phyloP scores from a whole-genome alignment of 148 eudicot genomes.

The Selenicereus undatus region DNA sequence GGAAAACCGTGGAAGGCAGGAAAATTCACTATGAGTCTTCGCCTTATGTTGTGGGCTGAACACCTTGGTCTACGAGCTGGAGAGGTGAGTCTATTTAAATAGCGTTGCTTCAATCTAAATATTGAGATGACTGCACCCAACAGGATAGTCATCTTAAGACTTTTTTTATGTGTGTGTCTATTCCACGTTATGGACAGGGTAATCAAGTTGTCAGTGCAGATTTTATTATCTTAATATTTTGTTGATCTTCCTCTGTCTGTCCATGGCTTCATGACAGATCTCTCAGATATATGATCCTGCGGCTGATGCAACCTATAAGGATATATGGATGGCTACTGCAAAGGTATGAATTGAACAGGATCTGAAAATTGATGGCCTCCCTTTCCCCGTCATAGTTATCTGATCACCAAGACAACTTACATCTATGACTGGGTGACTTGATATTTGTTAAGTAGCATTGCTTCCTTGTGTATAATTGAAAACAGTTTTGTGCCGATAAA shows the following conservation, averaged over 20 bases:
- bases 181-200: neutral
- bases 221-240: neutral
- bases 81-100: slow-evolving; percentile 48
- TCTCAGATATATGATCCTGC: slow-evolving; percentile 73
- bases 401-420: neutral
- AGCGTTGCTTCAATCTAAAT: neutral
- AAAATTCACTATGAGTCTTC: slow-evolving; percentile 78
- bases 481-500: too few species aligned
- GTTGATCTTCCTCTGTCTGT: neutral
- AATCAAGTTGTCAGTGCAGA: neutral
- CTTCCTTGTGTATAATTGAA: neutral
- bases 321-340: slow-evolving; percentile 98
- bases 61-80: slow-evolving; percentile 86
- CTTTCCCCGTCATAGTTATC: neutral
- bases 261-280: slow-evolving; percentile 38
- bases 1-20: slow-evolving; percentile 95
- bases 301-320: slow-evolving; percentile 82
- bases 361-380: neutral
- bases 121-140: neutral
- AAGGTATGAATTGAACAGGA: slow-evolving; percentile 41
- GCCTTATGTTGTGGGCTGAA: slow-evolving; percentile 93
- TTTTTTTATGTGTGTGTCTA: neutral
- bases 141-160: neutral
- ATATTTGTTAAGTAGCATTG: neutral
- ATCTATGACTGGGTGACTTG: neutral